These are phyloP conservation scores for Globisporangium canariense DNA, from an alignment of 352 stramenopile genomes.

Conservation along the genomic window DNA sequence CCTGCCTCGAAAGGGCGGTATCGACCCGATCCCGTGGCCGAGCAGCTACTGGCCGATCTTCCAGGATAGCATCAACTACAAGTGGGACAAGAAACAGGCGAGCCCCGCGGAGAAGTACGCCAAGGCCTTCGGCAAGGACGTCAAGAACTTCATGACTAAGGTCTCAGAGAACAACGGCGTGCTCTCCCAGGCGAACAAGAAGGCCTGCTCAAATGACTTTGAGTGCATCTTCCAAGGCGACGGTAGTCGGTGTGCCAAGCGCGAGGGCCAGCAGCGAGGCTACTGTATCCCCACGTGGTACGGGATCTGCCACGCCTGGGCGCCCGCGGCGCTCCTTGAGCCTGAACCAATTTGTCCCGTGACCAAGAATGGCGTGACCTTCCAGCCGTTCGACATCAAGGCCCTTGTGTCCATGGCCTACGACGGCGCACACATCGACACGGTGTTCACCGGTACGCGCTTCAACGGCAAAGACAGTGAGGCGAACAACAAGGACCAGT, in stretches of 20 bases:
- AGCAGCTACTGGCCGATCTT: slow-evolving; percentile 65
- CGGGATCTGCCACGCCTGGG: slow-evolving; percentile 56
- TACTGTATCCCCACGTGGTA: slow-evolving; percentile 54
- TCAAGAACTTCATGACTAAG: slow-evolving; percentile 30
- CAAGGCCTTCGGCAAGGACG: slow-evolving; percentile 34
- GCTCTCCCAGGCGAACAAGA: slow-evolving; percentile 27
- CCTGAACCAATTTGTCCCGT: slow-evolving; percentile 41
- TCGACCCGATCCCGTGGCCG: slow-evolving; percentile 46
- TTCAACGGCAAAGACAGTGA: slow-evolving; percentile 47
- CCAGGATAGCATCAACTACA: slow-evolving; percentile 58
- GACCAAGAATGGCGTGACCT: slow-evolving; percentile 37
- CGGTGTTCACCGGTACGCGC: slow-evolving; percentile 50
- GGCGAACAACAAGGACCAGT: slow-evolving; percentile 40
- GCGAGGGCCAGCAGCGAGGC: slow-evolving; percentile 17
- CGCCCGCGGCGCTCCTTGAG: slow-evolving; percentile 44
- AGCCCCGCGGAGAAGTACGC: slow-evolving; percentile 56
- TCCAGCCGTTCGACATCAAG: slow-evolving; percentile 59
- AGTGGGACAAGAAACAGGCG: slow-evolving; percentile 29
- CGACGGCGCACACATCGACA: slow-evolving; percentile 45
- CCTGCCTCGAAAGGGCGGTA: slow-evolving; percentile 30
- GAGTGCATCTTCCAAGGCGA: slow-evolving; percentile 34
- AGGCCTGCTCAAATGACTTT: slow-evolving; percentile 22
- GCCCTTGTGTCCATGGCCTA: slow-evolving; percentile 48
- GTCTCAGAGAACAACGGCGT: slow-evolving; percentile 42
- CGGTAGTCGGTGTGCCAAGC: slow-evolving; percentile 39